Evolutionary conservation across 192 early-diverging fungal genomes (phyloP), one percentile per base, ranked within the genome.

Genomic region (Coemansia sp.): DNA sequence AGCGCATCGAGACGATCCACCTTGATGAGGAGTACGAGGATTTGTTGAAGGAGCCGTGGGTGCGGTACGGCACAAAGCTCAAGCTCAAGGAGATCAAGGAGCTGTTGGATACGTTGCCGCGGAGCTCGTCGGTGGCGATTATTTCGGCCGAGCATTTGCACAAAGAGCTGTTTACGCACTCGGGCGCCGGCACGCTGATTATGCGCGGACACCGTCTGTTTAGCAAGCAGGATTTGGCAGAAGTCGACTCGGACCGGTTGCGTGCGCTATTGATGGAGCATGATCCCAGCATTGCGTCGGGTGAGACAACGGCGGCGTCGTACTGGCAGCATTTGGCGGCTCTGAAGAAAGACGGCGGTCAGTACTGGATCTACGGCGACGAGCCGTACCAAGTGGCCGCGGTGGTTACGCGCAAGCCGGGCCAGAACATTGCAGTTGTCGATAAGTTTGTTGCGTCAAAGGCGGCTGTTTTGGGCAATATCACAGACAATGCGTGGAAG

Each of bases 11-110:
- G 78, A 88, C 92, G 6, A 96, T 99, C 74, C 97, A 98, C 67
- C 70, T 98, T 56, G 95, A 99, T 82, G 97, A 99, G 89, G 97
- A 99, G 84, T 99, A 99, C 75, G 95, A 95, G 42, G 89, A 88
- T 37, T 75, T 98, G 51, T 83, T 98, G 64, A 92, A 94, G 80
- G 87, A 99, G 81, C 84, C 92, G 36, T 99, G 97, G 97, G 96
- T 98, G 50, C 88, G 89, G 65, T 97, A 96, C 74, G 97, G 97
- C 52, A 96, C 94, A 37, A 96, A 96, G 83, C 88, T 99, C 49
- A 99, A 98, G 87, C 93, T 99, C 48, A 87, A 83, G 61, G 94
- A 99, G 80, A 96, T 95, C 70, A 94, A 96, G 82, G 97, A 99
- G 77, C 86, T 99, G 8, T 85, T 99, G 23, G 95, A 96, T 81